Conservation (phyloP, 2,329 filamentous ascomycete species). For the Aspergillus fijiensis region DNA sequence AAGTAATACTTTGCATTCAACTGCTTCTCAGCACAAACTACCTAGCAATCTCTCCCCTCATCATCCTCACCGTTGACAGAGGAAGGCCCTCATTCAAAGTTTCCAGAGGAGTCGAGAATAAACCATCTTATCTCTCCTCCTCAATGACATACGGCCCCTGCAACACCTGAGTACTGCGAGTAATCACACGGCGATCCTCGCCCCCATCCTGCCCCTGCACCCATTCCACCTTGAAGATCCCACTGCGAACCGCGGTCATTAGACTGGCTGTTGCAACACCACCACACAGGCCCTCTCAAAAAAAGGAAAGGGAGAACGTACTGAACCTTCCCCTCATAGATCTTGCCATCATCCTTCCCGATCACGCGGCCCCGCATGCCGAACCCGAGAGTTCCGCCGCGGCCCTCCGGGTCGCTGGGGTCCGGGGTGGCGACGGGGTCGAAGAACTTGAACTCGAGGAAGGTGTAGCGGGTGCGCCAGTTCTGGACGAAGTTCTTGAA, state of each 20-base stretch:
- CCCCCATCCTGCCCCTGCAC: no score
- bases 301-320: neutral
- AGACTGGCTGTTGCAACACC: no score
- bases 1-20: no score
- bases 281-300: no score
- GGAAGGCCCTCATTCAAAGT: no score
- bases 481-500: neutral
- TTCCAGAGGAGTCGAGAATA: no score
- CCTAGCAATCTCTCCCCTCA: no score
- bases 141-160: neutral
- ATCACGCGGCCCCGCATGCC: neutral
- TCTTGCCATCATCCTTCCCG: neutral
- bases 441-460: neutral
- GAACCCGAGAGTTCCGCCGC: neutral
- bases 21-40: no score
- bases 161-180: neutral
- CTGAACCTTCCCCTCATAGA: neutral
- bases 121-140: neutral
- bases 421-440: neutral
- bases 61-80: no score
- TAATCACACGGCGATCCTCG: neutral
- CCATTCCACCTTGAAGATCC: neutral
- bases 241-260: neutral
- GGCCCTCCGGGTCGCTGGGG: neutral
- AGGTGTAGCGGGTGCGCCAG: neutral